Evolutionary conservation across 2,329 filamentous ascomycete species (phyloP), one percentile per base, ranked within the genome.

Genomic region (Exophiala calicioides): DNA sequence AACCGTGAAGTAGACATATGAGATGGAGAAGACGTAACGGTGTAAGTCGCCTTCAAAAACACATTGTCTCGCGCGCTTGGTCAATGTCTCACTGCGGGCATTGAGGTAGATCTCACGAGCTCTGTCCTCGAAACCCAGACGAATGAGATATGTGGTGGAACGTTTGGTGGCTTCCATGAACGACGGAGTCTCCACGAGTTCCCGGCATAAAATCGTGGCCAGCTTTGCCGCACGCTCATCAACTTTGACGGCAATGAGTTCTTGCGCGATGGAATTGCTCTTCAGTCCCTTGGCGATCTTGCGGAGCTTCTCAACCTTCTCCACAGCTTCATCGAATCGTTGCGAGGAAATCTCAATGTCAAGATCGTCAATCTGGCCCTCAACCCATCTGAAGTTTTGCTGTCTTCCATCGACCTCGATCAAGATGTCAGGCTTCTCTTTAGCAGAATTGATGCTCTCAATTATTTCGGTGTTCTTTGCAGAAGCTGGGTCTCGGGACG

Each of bases 351-450:
- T 90, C 60, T 95, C 86, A 59, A 97, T 97, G 62, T 98, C 93
- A 4, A 98, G 80, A 62, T 95, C 89, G 63, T 98, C 93, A 66
- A 98, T 87, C 68, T 97, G 89, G 41, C 84, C 82, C 65, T 98
- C 93, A 0, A 98, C 89, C 89, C 89, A 96, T 42, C 91, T 86
- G 35, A 98, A 78, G 64, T 93, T 96, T 64, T 97, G 89, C 66
- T 96, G 90, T 61, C 95, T 95, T 37, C 93, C 93, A 61, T 97
- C 93, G 10, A 95, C 88, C 60, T 98, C 93, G 57, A 98, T 90
- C 44, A 95, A 80, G 71, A 95, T 86, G 52, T 76, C 80, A 13
- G 72, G 71, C 29, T 74, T 72, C 65, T 94, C 88, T 62, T 89
- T 89, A 59, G 86, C 82, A 53, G 84, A 82, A 1, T 88, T 89